Percentiles rank a stretch among this genome's conserved stretches.
Conservation (phyloP, 345 rosid species). For the Balakata baccata region DNA sequence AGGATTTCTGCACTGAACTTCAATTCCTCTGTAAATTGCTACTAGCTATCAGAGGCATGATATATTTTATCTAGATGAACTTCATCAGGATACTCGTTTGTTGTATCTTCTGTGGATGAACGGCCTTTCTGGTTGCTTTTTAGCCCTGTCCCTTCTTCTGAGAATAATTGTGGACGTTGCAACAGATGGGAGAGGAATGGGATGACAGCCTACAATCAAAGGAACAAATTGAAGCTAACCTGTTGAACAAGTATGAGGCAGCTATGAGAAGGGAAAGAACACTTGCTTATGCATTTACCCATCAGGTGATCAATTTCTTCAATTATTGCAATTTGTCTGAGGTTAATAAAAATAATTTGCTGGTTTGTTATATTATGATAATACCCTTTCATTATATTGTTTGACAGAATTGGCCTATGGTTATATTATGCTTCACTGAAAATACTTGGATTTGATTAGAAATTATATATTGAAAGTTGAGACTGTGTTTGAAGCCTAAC, state of each 20-base stretch:
- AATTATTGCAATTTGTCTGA: neutral
- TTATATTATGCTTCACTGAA: constrained; percentile 5
- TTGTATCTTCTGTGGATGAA: too few relatives aligned
- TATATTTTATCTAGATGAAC: neutral
- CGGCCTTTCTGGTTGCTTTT: neutral
- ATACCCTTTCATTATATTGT: neutral
- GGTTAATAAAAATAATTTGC: neutral
- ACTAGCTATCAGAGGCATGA: neutral
- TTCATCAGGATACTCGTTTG: too few relatives aligned
- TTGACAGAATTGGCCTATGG: neutral
- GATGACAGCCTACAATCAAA: constrained; percentile 86
- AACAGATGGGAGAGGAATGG: constrained; percentile 90
- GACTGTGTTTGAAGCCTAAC: constrained; percentile 17
- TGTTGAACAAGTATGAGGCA: constrained; percentile 87
- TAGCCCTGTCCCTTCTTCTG: neutral
- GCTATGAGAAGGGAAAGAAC: constrained; percentile 91
- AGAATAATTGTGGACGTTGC: constrained; percentile 15
- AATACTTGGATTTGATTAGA: neutral
- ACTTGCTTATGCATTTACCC: constrained; percentile 82
- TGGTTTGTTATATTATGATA: neutral
- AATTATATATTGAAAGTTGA: neutral
- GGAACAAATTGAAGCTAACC: constrained; percentile 78
- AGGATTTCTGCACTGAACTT: neutral
- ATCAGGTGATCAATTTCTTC: constrained; percentile 57
- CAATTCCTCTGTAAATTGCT: neutral